Evolutionary conservation across 495 filamentous ascomycete species (phyloP).

Genomic region (Lasiosphaeriaceae sp.): DNA sequence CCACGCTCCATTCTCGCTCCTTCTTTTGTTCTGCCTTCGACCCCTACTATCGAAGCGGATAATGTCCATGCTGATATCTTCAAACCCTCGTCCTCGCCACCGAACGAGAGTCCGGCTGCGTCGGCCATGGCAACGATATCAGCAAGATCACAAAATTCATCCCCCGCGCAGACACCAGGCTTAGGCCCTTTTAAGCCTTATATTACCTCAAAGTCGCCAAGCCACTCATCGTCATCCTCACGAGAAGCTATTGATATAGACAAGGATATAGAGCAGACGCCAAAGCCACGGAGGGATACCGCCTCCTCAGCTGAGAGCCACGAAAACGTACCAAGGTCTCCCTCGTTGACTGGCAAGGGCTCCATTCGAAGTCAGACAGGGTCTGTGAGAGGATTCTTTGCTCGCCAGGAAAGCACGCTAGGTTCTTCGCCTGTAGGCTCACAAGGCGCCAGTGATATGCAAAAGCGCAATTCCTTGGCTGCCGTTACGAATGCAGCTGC

Average conservation of each 20-base stretch:
- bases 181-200: constrained; percentile 46
- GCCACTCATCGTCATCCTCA: constrained; percentile 39
- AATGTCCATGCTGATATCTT: constrained; percentile 57
- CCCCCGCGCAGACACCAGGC: constrained; percentile 47
- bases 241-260: constrained; percentile 29
- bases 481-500: constrained; percentile 71
- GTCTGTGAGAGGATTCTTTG: constrained; percentile 37
- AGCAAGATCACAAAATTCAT: constrained; percentile 52
- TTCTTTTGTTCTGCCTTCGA: constrained; percentile 60
- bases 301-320: constrained; percentile 33
- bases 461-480: constrained; percentile 46
- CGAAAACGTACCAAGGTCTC: constrained; percentile 24
- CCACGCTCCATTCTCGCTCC: constrained; percentile 43
- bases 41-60: constrained; percentile 61
- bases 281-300: constrained; percentile 41
- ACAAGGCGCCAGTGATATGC: constrained; percentile 18
- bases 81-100: constrained; percentile 38
- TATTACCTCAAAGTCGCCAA: constrained; percentile 31
- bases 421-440: constrained; percentile 20
- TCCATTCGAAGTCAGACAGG: constrained; percentile 37
- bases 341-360: constrained; percentile 28
- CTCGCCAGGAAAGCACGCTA: constrained; percentile 31
- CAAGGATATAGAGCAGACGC: constrained; percentile 31
- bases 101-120: constrained; percentile 53
- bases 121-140: constrained; percentile 66